Base-by-base conservation (phyloP, 768 basidiomycete species). In the Kockovaella imperatae region DNA sequence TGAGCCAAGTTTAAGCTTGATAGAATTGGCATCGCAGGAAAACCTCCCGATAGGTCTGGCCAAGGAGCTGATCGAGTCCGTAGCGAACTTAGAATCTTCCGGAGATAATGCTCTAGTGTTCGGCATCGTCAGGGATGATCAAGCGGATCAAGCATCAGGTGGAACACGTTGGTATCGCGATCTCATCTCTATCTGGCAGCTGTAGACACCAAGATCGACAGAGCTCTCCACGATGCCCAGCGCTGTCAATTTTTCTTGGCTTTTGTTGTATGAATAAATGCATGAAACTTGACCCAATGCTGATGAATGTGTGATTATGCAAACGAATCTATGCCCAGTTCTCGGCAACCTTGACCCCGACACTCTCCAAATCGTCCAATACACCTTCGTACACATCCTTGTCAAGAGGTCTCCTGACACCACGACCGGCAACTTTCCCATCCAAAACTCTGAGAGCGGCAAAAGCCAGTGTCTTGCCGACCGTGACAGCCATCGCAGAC, bases 401-500 rank as follows among this genome's bases (percentile, higher is more conserved):
- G 31, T 79, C 77, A 26, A 75, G 76, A 0, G 90, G 90, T 8
- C 83, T 82, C 25, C 70, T 74, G 3, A 88, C 87, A 15, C 87
- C 87, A 28, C 80, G 68, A 26, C 25, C 45, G 17, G 46, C 44
- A 70, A 68, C 72, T 47, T 74, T 71, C 0, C 83, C 85, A 62
- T 87, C 83, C 31, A 86, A 69, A 4, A 89, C 76, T 28, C 76
- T 74, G 57, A 84, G 66, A 1, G 87, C 81, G 1, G 87, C 87
- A 60, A 89, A 79, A 1, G 86, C 90, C 5, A 91, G 80, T 0
- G 90, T 90, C 36, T 90, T 71, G 3, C 89, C 89, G 15, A 95
- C 90, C 2, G 85, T 87, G 25, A 81, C 76, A n/a, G 87, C 80
- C 90, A 95, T 95, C 4, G 90, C 90, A 0, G 84, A 84, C 2